A percentile compares a stretch with the other conserved stretches of the same genome.
These are phyloP conservation scores for Heliamphora exappendiculata DNA, from an alignment of 148 eudicot species.

Conservation along the genomic window DNA sequence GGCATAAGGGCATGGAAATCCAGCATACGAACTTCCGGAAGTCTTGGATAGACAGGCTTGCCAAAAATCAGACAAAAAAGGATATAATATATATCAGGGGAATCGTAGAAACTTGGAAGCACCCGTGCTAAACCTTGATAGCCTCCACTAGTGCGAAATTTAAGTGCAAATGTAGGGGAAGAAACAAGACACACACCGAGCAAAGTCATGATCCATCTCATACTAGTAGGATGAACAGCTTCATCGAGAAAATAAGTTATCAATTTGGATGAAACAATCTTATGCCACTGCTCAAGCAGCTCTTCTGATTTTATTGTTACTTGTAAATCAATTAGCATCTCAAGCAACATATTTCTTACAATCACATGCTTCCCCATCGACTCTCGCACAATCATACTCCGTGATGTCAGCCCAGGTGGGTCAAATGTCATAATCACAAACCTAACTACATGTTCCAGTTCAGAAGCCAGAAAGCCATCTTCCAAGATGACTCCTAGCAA, in stretches of 20 bases:
- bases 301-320: conserved; percentile 83
- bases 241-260: conserved; percentile 88
- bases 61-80: conserved; percentile 94
- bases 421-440: conserved; percentile 97
- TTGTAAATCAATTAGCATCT: conserved; percentile 95
- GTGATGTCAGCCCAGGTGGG: conserved; percentile 71
- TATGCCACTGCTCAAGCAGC: conserved; percentile 97
- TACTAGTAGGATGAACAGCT: conserved; percentile 97
- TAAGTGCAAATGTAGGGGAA: conserved; percentile 85
- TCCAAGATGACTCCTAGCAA: conserved; percentile 86
- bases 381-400: conserved; percentile 54
- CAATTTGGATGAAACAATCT: conserved; percentile 81
- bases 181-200: conserved; percentile 95
- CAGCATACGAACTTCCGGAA: conserved; percentile 96
- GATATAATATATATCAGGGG: conserved; percentile 96
- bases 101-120: conserved; percentile 90
- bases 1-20: conserved; percentile 98
- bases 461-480: conserved; percentile 89
- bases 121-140: conserved; percentile 84
- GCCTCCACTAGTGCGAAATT: conserved; percentile 85
- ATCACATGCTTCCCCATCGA: conserved; percentile 99
- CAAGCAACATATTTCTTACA: conserved; percentile 96
- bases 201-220: conserved; percentile 99
- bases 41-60: conserved; percentile 91
- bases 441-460: conserved; percentile 88